Percentiles rank a stretch among this genome's conserved stretches.
phyloP scores from a whole-genome alignment of 805 yeast genomes.

The Candida stauntonica region DNA sequence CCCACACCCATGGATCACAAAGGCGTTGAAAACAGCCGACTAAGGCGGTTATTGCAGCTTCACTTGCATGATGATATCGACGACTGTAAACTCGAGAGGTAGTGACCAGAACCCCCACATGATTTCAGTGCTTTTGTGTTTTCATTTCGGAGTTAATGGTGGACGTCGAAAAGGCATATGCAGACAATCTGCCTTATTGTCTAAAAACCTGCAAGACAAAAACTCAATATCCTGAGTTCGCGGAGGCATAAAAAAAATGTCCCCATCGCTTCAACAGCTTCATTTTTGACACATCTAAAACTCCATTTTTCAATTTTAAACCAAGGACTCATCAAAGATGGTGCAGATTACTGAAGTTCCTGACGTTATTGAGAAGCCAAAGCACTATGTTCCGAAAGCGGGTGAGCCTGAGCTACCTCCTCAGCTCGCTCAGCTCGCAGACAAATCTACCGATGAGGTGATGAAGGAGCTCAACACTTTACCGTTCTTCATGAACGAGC shows the following conservation, averaged over 20 bases:
- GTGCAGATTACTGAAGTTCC: constrained; percentile 18
- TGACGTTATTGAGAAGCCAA: constrained; percentile 21
- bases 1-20: too few relatives aligned
- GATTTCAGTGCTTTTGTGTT: too few relatives aligned
- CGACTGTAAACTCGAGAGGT: too few relatives aligned
- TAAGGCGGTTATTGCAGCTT: too few relatives aligned
- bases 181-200: too few relatives aligned
- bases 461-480: constrained; percentile 72
- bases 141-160: too few relatives aligned
- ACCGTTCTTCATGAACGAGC: constrained; percentile 91
- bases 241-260: neutral
- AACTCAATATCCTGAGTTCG: too few relatives aligned
- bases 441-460: constrained; percentile 71
- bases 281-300: too few relatives aligned
- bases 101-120: too few relatives aligned
- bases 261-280: neutral
- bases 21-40: too few relatives aligned
- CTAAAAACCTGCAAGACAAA: too few relatives aligned
- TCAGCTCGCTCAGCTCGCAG: constrained; percentile 58
- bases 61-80: neutral
- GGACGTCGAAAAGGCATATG: too few relatives aligned
- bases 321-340: constrained; percentile 8
- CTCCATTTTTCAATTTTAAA: neutral
- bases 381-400: constrained; percentile 42
- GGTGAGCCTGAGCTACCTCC: constrained; percentile 78